A percentile compares a stretch with the other conserved stretches of the same genome.
Evolutionary conservation across 75 land plant genomes (phyloP).

Genomic region (Picea sitchensis): DNA sequence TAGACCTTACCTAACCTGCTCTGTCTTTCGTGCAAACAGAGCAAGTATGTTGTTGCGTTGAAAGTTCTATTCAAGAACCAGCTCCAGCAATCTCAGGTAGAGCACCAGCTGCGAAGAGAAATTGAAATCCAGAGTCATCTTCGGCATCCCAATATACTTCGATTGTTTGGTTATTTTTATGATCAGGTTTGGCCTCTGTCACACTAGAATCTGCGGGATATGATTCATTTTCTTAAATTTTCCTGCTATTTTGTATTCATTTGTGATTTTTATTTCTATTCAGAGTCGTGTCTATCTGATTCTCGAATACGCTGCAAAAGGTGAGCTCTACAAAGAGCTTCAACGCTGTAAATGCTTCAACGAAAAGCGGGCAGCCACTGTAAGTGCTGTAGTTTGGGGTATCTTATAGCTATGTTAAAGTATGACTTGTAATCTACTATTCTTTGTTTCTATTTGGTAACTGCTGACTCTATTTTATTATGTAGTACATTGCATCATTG

Average conservation of each 20-base stretch:
- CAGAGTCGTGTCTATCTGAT: conserved; percentile 65
- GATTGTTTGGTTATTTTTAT: conserved; percentile 80
- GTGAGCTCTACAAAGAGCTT: conserved; percentile 73
- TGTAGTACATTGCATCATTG: conserved; percentile 85
- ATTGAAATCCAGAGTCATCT: conserved; percentile 87
- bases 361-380: conserved; percentile 71
- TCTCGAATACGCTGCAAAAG: conserved; percentile 63
- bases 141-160: conserved; percentile 72
- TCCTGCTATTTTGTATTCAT: background rate
- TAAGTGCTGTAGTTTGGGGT: conserved; percentile 13
- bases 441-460: background rate
- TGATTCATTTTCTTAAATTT: background rate
- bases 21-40: conserved; percentile 29
- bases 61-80: conserved; percentile 87
- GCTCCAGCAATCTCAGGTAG: conserved; percentile 72
- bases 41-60: conserved; percentile 72
- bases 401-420: background rate
- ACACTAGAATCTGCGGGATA: background rate
- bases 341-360: conserved; percentile 30
- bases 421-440: background rate
- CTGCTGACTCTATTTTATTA: conserved; percentile 1
- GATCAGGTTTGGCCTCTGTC: conserved; percentile 62
- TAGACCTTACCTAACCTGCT: no score
- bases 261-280: background rate
- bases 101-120: conserved; percentile 79